Conservation (phyloP, 257 asterid species). For the Ophiorrhiza pumila region DNA sequence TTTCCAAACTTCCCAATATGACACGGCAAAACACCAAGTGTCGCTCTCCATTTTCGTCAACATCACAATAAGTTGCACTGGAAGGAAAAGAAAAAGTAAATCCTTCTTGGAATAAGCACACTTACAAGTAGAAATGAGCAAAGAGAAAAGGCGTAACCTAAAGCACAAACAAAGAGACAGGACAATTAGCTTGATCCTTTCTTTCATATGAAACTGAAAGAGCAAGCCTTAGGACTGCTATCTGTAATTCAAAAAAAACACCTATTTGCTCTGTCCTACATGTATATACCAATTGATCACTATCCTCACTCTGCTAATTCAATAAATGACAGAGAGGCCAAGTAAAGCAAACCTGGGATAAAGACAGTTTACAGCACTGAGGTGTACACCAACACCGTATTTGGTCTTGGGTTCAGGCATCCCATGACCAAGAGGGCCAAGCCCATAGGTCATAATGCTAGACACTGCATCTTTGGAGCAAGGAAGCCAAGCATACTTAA, state of each 20-base stretch:
- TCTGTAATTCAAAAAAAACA: neutral
- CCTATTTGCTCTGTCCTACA: no score
- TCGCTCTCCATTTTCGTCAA: conserved; percentile 21
- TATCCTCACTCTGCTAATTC: neutral
- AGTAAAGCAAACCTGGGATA: conserved; percentile 16
- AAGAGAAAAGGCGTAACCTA: neutral
- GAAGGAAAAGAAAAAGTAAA: conserved; percentile 8
- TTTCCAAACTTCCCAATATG: conserved; percentile 24
- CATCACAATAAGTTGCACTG: conserved; percentile 20
- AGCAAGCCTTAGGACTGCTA: neutral
- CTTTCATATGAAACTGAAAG: neutral
- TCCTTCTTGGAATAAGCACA: neutral
- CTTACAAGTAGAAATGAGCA: neutral
- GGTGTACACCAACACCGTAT: conserved; percentile 30
- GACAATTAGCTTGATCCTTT: neutral
- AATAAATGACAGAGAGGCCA: neutral
- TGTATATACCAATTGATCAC: neutral
- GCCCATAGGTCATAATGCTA: conserved; percentile 25
- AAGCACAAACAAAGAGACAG: no score
- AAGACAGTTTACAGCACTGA: conserved; percentile 15
- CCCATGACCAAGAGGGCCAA: conserved; percentile 26
- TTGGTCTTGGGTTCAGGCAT: conserved; percentile 19
- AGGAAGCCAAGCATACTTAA: conserved; percentile 36
- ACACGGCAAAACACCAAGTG: conserved; percentile 21
- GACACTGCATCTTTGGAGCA: conserved; percentile 17